Conservation (phyloP, 169 alveolate species). For the Toxoplasma gondii region DNA sequence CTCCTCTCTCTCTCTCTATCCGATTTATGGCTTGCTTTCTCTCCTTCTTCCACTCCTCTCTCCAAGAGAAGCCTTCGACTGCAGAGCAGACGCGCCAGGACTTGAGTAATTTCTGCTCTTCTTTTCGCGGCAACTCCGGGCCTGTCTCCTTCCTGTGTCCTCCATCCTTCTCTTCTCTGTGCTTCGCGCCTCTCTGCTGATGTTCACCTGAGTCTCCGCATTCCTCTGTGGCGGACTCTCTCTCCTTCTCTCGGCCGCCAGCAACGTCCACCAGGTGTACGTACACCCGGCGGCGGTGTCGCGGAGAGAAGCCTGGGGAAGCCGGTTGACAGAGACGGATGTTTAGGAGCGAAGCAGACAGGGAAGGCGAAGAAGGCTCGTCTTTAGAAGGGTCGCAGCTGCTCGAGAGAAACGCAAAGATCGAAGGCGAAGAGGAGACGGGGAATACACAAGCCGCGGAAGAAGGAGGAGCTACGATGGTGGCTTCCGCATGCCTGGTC, state of each 20-base stretch:
- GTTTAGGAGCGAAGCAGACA: not conserved
- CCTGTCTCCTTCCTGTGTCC: not conserved
- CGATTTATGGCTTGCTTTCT: too few species aligned
- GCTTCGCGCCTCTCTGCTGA: not conserved
- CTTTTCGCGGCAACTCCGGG: too few species aligned
- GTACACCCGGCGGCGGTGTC: constrained; percentile 40
- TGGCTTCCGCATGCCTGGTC: not conserved
- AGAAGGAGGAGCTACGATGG: not conserved
- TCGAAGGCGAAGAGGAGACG: not conserved
- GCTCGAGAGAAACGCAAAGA: not conserved
- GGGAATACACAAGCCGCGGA: not conserved
- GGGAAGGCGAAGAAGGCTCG: not conserved
- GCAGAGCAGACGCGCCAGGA: too few species aligned
- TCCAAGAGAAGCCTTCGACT: too few species aligned
- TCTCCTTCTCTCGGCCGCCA: not conserved
- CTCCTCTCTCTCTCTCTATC: not conserved
- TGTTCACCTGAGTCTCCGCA: not conserved
- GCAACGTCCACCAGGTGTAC: constrained; percentile 22
- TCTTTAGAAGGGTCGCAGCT: not conserved
- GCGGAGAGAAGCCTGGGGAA: not conserved
- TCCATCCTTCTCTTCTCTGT: not conserved
- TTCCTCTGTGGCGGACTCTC: too few species aligned
- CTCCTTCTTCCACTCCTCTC: not conserved
- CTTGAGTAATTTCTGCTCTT: too few species aligned
- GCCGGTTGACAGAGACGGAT: not conserved